Percentiles rank a stretch among this genome's conserved stretches.
Evolutionary conservation across 2,329 filamentous ascomycete genomes (phyloP).

Genomic region (Cladosporium halotolerans): DNA sequence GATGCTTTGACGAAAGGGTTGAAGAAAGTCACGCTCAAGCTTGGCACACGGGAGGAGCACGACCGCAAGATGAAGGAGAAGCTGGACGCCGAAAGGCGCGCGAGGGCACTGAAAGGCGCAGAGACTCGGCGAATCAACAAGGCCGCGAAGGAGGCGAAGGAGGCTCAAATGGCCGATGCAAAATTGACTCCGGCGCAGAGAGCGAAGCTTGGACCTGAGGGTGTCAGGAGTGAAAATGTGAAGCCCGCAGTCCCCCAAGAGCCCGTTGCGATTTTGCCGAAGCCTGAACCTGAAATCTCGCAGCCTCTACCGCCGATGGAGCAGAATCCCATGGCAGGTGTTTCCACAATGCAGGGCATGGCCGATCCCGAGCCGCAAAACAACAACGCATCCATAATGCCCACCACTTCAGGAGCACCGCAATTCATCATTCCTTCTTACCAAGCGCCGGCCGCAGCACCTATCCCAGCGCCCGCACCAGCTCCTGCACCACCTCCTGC

Average conservation of each 20-base stretch:
- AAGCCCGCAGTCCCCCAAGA: neutral
- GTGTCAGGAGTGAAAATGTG: neutral
- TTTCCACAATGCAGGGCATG: neutral
- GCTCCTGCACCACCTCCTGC: neutral
- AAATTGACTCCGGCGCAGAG: constrained; percentile 9
- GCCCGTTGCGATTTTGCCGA: neutral
- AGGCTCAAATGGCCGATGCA: constrained; percentile 15
- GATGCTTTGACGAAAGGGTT: constrained; percentile 48
- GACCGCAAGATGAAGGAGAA: constrained; percentile 36
- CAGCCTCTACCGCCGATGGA: neutral
- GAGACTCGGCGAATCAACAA: constrained; percentile 29
- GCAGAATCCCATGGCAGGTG: neutral
- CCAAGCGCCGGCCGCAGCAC: neutral
- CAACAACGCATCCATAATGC: neutral
- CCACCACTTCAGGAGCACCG: neutral
- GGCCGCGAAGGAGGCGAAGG: constrained; percentile 29
- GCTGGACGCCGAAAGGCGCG: constrained; percentile 38
- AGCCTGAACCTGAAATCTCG: neutral
- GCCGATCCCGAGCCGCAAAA: neutral
- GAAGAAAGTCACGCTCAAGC: constrained; percentile 54
- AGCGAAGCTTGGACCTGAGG: constrained; percentile 4
- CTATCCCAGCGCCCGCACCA: neutral
- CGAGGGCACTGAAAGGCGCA: constrained; percentile 27
- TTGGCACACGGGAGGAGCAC: constrained; percentile 53
- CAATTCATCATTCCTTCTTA: neutral